Evolutionary conservation across 257 asterid genomes (phyloP).

Genomic region (Solanum habrochaites): DNA sequence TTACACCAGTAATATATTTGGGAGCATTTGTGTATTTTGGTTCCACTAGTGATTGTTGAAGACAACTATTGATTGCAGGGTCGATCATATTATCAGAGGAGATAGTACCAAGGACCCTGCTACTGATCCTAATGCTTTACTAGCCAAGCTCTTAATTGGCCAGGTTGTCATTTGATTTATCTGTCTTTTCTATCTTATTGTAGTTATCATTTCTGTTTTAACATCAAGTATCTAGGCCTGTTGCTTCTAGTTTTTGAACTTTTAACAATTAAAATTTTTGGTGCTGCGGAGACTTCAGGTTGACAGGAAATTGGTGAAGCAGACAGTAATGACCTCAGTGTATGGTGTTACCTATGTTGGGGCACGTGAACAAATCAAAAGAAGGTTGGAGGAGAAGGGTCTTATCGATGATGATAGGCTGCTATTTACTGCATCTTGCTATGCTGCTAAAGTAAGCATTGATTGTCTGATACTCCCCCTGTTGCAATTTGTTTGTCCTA

Average conservation of each 20-base stretch:
- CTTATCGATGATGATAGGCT: conserved; percentile 65
- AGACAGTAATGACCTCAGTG: conserved; percentile 98
- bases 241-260: background rate
- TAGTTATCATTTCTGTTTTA: background rate
- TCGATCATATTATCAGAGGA: conserved; percentile 57
- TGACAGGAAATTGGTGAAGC: conserved; percentile 87
- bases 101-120: conserved; percentile 79
- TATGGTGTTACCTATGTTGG: conserved; percentile 97
- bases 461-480: background rate
- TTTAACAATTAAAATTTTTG: conserved; percentile 12
- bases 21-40: background rate
- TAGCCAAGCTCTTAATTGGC: conserved; percentile 67
- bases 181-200: background rate
- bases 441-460: conserved; percentile 79
- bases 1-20: background rate
- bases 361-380: conserved; percentile 90
- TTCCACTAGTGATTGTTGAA: background rate
- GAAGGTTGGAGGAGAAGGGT: conserved; percentile 87
- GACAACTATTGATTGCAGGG: conserved; percentile 40
- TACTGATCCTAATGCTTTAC: conserved; percentile 46
- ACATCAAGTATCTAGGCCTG: background rate
- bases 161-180: conserved; percentile 42
- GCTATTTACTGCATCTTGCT: conserved; percentile 71
- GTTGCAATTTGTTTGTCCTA: background rate
- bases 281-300: conserved; percentile 41